Evolutionary conservation across 75 land plant genomes (phyloP), one percentile per base, ranked within the genome.

Genomic region (Pseudotsuga menziesii): DNA sequence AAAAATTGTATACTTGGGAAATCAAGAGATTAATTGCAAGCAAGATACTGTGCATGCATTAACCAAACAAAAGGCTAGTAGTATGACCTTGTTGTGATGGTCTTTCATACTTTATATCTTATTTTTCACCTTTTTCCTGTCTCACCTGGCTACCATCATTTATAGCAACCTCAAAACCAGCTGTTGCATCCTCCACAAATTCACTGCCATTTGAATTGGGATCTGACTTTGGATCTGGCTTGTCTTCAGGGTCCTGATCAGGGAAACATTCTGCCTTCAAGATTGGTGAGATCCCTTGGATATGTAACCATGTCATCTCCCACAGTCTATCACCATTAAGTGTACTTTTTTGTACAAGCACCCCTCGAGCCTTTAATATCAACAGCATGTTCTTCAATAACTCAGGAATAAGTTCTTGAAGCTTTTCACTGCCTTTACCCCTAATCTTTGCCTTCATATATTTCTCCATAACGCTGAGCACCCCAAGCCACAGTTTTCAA

Each of bases 261-360:
- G 81, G 56, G 27, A 86, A 75, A n/a, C 81, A 27, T 54, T 86
- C 83, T 64, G 75, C 76, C 61, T 78, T 78, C 32, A 86, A 76
- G 23, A 35, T 35, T 22, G 88, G 80, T 1, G 86, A 83, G 32
- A 87, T 87, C 52, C 35, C 74, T 36, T 85, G 81, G 35, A 87
- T 81, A 58, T 85, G 87, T 25, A 78, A 78, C 87, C 87, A 84
- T 16, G 89, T 87, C 32, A 87, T 76, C 76, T 87, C 89, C 89
- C 89, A 87, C 67, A 87, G 71, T 61, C 81, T 82, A 56, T 85
- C 81, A 41, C 77, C 74, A 27, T 76, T 77, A 17, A 78, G 55
- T n/a, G 87, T 81, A 75, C 78, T 81, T 39, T 62, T 64, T 64
- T 79, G 80, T 20, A 85, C 79, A 63, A 87, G 81, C 27, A 85